Evolutionary conservation across 371 early-diverging fungal genomes (phyloP), one percentile per base, ranked within the genome.

Genomic region (Syncephalis plumigaleata): DNA sequence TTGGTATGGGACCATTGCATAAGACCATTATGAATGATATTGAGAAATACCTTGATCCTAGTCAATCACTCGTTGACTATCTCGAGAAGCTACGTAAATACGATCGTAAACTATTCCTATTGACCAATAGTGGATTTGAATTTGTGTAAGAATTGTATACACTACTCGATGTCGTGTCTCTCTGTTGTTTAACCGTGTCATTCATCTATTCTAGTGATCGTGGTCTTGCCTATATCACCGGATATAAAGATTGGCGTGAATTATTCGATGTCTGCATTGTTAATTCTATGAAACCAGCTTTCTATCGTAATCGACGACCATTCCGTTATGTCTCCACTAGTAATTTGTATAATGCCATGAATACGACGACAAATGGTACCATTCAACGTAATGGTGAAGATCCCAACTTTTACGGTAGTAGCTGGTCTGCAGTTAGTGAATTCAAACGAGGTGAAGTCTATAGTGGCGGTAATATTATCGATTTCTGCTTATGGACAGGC

Each of bases 201-300:
- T 16, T 39, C 9, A 40, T 25, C 16, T n/a, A 26, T 16, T 36
- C 15, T 46, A 64, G 66, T 5, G 53, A 66, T 31, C 56, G 55
- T 21, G 79, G 76, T 0, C 62, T 79, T 55, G 54, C 53, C 13
- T 67, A 72, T 43, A 47, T 79, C 37, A 71, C 73, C 9, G 60
- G 63, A 1, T 60, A 60, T 5, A 24, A 54, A 2, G 64, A 71
- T 22, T 78, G 79, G 79, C 55, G 67, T 2, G 76, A 75, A 44
- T 50, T 75, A 46, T 78, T 78, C 57, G 79, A 78, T 50, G 68
- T 67, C 52, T 73, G 71, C 2, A 66, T 75, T 36, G 75, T 75
- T 1, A 58, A 58, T 8, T 62, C 76, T 0, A 55, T 69, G n/a
- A 78, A 78, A 47, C 79, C 79, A 1, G 59, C 65, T 2, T 78